Evolutionary conservation across 2,329 filamentous ascomycete genomes (phyloP).

Genomic region (Claviceps quebecensis): DNA sequence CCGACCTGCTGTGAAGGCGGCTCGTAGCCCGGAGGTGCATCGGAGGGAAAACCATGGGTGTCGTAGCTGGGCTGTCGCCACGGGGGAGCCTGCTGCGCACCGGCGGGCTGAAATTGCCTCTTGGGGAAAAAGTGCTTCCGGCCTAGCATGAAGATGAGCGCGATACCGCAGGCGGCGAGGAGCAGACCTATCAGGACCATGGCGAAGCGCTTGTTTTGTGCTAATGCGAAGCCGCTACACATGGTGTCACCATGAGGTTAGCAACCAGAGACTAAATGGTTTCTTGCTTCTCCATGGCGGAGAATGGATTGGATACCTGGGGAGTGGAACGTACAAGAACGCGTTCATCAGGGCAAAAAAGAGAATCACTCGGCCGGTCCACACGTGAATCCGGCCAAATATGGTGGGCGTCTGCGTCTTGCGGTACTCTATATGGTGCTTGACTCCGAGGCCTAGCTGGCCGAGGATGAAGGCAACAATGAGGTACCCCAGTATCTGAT

Average conservation of each 20-base stretch:
- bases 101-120: constrained; percentile 6
- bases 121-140: constrained; percentile 14
- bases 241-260: constrained; percentile 5
- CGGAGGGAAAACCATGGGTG: constrained; percentile 13
- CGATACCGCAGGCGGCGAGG: constrained; percentile 26
- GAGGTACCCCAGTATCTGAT: constrained; percentile 46
- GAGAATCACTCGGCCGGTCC: constrained; percentile 41
- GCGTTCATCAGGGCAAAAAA: constrained; percentile 40
- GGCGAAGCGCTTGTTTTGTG: constrained; percentile 32
- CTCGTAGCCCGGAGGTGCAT: constrained; percentile 21
- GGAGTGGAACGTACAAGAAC: constrained; percentile 33
- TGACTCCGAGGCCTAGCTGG: constrained; percentile 39
- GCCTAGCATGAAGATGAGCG: constrained; percentile 21
- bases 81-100: constrained; percentile 15
- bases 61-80: constrained; percentile 15
- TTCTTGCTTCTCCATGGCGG: too few relatives aligned
- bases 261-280: neutral
- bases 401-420: constrained; percentile 33
- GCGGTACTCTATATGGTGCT: constrained; percentile 41
- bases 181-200: constrained; percentile 34
- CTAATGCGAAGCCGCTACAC: constrained; percentile 41
- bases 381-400: constrained; percentile 39
- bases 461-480: constrained; percentile 35
- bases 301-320: too few relatives aligned
- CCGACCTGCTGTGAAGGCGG: constrained; percentile 18